Base-by-base conservation (phyloP, 495 filamentous ascomycete species). In the Cairneyella variabilis region DNA sequence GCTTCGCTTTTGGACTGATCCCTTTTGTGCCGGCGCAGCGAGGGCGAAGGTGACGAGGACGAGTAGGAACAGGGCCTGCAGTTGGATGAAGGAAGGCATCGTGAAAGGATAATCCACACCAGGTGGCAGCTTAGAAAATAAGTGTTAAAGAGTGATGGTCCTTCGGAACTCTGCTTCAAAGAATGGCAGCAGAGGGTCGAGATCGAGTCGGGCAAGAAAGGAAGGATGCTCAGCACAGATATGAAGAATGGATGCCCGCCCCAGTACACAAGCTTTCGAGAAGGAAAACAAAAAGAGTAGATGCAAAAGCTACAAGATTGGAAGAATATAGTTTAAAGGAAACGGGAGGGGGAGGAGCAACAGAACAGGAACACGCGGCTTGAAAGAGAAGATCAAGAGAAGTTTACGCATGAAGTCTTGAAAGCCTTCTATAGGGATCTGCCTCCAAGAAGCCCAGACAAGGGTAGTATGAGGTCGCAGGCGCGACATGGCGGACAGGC, bases 41-140 rank as follows among this genome's bases (percentile, higher is more conserved):
- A 71, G 63, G 26, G 63, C 69, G 37, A 69, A 66, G 11, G 72
- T 53, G 52, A 73, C 61, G 8, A 77, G 66, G 51, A 65, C 61
- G 42, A 72, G 51, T 47, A 71, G 40, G 30, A 77, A 43, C 17
- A 76, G 27, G 30, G 70, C 20, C 17, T 51, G 59, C 5, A 70
- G 44, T 28, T 48, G 59, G 7, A 68, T 38, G 30, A 70, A 58
- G 42, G 69, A 66, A 56, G 61, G 68, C 74, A 74, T 73, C 14
- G 20, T 59, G 54, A 53, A 18, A 52, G 11, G 27, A 45, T 17
- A 43, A 47, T 27, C 59, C 54, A 57, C 54, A 56, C 56, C 55
- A 57, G 61, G 56, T 58, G 61, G 59, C 27, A 59, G 34, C 53
- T 37, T 53, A 36, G 11, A 42, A 37, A 36, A 28, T 23, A 37